Evolutionary conservation across 2,329 filamentous ascomycete species (phyloP).

Genomic region (Lecanicillium sp.): DNA sequence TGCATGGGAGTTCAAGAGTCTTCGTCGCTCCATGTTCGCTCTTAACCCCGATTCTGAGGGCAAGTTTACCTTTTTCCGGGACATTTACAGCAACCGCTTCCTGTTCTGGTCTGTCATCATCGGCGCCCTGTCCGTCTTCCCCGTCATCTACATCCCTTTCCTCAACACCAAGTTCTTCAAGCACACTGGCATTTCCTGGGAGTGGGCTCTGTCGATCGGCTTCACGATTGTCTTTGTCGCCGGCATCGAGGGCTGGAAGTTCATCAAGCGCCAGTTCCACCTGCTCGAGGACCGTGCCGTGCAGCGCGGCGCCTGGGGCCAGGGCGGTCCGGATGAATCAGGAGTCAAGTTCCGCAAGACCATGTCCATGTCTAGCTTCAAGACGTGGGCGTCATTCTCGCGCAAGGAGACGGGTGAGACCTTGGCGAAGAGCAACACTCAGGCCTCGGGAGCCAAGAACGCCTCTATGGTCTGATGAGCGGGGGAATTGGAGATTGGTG

Average conservation of each 20-base stretch:
- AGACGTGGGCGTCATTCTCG: conserved; percentile 39
- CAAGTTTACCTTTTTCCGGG: conserved; percentile 50
- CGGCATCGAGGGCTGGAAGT: conserved; percentile 68
- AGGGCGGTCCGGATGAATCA: conserved; percentile 44
- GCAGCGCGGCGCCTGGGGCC: conserved; percentile 44
- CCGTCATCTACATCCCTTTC: conserved; percentile 65
- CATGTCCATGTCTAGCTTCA: conserved; percentile 47
- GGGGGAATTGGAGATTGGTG: too few species aligned
- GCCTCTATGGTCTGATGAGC: conserved; percentile 7
- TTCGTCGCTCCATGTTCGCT: conserved; percentile 65
- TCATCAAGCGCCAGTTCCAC: conserved; percentile 52
- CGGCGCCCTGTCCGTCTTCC: conserved; percentile 57
- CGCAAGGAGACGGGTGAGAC: conserved; percentile 37
- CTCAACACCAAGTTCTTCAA: conserved; percentile 68
- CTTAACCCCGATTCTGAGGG: conserved; percentile 50
- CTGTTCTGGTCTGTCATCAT: conserved; percentile 60
- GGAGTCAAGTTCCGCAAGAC: conserved; percentile 41
- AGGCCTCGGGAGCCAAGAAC: conserved; percentile 3
- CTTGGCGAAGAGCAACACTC: conserved; percentile 10
- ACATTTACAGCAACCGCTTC: conserved; percentile 65
- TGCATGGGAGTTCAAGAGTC: conserved; percentile 72
- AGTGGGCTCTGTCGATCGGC: conserved; percentile 64
- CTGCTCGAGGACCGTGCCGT: conserved; percentile 48
- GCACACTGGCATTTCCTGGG: conserved; percentile 66
- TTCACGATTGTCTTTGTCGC: conserved; percentile 59